Evolutionary conservation across 225 moss, liverwort and hornwort genomes (phyloP), one percentile per base, ranked within the genome.

Genomic region (Marchantia polymorpha): DNA sequence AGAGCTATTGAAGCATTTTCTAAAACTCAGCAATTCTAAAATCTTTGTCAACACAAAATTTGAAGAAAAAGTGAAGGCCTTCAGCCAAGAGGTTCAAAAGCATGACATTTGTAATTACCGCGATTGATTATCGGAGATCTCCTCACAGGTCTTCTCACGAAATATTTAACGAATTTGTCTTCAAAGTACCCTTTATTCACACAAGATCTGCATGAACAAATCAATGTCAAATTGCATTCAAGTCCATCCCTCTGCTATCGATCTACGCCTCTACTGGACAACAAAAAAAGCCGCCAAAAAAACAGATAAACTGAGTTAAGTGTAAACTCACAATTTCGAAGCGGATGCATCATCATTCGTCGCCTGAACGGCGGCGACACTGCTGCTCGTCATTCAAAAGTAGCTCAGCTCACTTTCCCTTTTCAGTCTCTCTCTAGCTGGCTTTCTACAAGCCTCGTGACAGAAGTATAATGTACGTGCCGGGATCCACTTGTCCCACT

Each of bases 81-180:
- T n/a, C n/a, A n/a, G n/a, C n/a, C n/a, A n/a, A 4, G 39, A 69
- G 17, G 9, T 39, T 19, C 16, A 46, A 19, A 69, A 30, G 0
- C 9, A 49, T n/a, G 15, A 55, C 12, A 74, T 27, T 19, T 58
- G 30, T 55, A 75, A 83, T 52, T 90, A 96, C 96, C 96, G 31
- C 96, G 94, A 80, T 96, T 96, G 78, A 96, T 96, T 12, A 96
- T 93, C 46, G 96, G 96, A 52, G 96, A 92, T 72, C 94, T 89
- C 87, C 91, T 93, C 4, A 93, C 64, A 46, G 94, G 91, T 78
- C 93, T 90, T 77, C 92, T 88, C 73, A 97, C 94, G 78, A 97
- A 97, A 39, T 92, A 89, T 76, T 91, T 92, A 23, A 97, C 96
- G 67, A 87, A 97, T 55, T 92, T 85, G 79, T 97, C 96, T 51